Conservation (phyloP, 495 filamentous ascomycete species). For the Annulohypoxylon moriforme region DNA sequence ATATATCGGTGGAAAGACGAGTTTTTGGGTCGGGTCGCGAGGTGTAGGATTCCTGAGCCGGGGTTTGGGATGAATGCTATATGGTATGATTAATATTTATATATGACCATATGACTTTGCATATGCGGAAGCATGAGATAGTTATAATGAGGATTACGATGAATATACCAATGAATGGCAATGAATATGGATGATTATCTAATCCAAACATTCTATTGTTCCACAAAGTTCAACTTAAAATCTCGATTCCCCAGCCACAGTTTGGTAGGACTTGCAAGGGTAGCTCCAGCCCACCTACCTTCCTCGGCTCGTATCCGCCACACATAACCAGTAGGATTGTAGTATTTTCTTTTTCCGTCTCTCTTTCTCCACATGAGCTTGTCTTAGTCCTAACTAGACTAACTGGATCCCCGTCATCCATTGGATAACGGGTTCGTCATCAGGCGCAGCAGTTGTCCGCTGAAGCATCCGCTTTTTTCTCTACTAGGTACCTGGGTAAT, state of each 20-base stretch:
- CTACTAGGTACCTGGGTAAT: not conserved
- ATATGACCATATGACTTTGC: not conserved
- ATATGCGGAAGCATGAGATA: not conserved
- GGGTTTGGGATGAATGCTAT: conserved; percentile 93
- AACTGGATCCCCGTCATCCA: conserved; percentile 32
- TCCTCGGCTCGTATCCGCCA: not conserved
- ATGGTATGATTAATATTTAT: conserved; percentile 76
- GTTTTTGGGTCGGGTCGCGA: conserved; percentile 78
- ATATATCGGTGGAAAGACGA: conserved; percentile 86
- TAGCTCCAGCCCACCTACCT: conserved; percentile 30
- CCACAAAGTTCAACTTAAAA: not conserved
- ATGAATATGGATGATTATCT: too few species aligned
- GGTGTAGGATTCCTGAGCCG: conserved; percentile 78
- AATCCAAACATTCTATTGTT: not conserved
- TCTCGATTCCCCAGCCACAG: not conserved
- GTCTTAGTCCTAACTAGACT: conserved; percentile 10
- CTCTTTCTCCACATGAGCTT: conserved; percentile 30
- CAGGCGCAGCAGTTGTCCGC: not conserved
- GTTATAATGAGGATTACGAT: not conserved
- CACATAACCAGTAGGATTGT: not conserved
- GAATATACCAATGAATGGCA: too few species aligned
- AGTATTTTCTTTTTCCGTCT: not conserved
- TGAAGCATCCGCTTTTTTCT: not conserved
- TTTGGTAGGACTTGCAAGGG: conserved; percentile 1
- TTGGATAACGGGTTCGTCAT: conserved; percentile 32